Percentiles rank a stretch among this genome's conserved stretches.
phyloP scores from a whole-genome alignment of 139 green algal genomes.

The Mesostigma viride region DNA sequence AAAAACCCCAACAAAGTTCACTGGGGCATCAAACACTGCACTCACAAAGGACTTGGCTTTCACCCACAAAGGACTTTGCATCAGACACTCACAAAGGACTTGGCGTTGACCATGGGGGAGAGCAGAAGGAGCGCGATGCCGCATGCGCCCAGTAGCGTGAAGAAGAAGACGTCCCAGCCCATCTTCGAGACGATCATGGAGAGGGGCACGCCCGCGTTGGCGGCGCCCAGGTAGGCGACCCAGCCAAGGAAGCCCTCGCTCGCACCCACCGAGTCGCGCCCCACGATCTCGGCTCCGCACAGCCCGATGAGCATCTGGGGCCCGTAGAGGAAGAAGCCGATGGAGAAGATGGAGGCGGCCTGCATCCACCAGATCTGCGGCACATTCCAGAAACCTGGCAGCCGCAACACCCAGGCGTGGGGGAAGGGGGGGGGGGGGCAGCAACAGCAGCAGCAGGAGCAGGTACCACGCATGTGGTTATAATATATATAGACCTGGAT shows the following conservation, averaged over 20 bases:
- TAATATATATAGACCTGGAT: too few species aligned
- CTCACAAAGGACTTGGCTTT: too few species aligned
- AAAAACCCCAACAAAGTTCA: too few species aligned
- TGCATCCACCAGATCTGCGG: constrained; percentile 49
- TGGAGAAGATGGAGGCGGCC: constrained; percentile 59
- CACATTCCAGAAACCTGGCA: too few species aligned
- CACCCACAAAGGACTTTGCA: too few species aligned
- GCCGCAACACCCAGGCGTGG: too few species aligned
- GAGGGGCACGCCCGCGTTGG: constrained; percentile 82
- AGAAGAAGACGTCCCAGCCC: constrained; percentile 47
- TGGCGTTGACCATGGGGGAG: constrained; percentile 76
- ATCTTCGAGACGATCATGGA: constrained; percentile 83
- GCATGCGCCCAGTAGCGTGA: constrained; percentile 66
- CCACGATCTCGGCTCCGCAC: constrained; percentile 89
- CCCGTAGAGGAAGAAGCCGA: constrained; percentile 91
- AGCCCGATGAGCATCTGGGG: constrained; percentile 84
- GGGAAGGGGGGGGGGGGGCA: too few species aligned
- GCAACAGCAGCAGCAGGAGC: too few species aligned
- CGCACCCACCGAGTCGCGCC: constrained; percentile 69
- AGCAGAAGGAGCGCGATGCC: constrained; percentile 69
- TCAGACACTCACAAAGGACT: too few species aligned
- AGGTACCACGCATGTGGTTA: too few species aligned
- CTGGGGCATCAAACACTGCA: too few species aligned
- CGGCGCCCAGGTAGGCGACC: constrained; percentile 64
- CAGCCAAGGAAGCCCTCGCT: constrained; percentile 90